A percentile compares a stretch with the other conserved stretches of the same genome.
These are phyloP conservation scores for Podospora didyma DNA, from an alignment of 495 filamentous ascomycete species.

Conservation along the genomic window DNA sequence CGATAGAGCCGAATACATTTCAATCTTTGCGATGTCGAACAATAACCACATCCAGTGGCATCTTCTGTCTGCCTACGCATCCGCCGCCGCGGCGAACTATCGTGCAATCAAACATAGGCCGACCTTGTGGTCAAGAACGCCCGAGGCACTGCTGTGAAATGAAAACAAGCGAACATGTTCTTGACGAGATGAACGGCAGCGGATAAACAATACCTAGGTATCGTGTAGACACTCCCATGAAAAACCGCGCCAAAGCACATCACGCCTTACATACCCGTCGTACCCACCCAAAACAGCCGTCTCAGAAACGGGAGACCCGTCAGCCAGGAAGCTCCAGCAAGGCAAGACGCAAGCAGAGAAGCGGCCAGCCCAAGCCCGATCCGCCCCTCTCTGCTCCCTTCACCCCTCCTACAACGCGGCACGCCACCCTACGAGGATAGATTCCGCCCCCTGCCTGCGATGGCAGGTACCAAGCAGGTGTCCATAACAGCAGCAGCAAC, in stretches of 20 bases:
- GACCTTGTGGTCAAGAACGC: too few relatives aligned
- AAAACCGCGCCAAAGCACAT: not conserved
- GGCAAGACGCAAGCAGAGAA: too few relatives aligned
- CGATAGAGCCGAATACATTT: not conserved
- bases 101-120: too few relatives aligned
- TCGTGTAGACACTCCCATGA: too few relatives aligned
- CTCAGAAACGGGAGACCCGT: slow-evolving; percentile 14
- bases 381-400: slow-evolving; percentile 5
- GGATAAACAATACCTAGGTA: too few relatives aligned
- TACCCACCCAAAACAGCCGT: not conserved
- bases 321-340: slow-evolving; percentile 9
- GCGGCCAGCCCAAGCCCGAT: not conserved
- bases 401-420: slow-evolving; percentile 1
- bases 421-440: not conserved
- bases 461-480: slow-evolving; percentile 4
- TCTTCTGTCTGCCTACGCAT: too few relatives aligned
- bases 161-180: too few relatives aligned
- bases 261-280: not conserved
- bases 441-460: slow-evolving; percentile 8
- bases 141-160: not conserved
- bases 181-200: too few relatives aligned
- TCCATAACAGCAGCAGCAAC: not conserved
- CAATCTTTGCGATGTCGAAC: too few relatives aligned
- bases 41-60: too few relatives aligned
- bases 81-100: too few relatives aligned